Percentiles rank a stretch among this genome's conserved stretches.
phyloP scores from a whole-genome alignment of 2,329 filamentous ascomycete species.

The Penicillium capsulatum region DNA sequence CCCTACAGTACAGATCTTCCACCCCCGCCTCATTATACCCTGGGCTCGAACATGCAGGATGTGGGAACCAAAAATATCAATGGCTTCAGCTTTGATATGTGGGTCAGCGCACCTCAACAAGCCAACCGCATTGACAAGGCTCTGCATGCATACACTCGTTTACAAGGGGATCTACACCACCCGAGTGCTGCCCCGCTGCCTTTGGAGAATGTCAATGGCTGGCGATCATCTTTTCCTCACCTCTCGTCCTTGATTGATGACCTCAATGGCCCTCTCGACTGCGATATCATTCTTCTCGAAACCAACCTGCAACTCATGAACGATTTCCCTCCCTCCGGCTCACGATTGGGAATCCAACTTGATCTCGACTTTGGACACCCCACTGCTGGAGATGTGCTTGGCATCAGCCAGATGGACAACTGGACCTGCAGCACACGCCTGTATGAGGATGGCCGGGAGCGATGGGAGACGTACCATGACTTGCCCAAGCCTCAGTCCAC shows the following conservation, averaged over 20 bases:
- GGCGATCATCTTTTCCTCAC: slow-evolving; percentile 42
- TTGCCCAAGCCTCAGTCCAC: slow-evolving; percentile 35
- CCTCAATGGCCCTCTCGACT: slow-evolving; percentile 31
- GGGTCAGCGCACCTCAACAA: slow-evolving; percentile 39
- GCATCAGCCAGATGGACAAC: slow-evolving; percentile 36
- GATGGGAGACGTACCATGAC: slow-evolving; percentile 32
- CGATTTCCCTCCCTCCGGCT: slow-evolving; percentile 41
- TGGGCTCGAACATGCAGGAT: slow-evolving; percentile 35
- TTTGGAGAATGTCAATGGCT: slow-evolving; percentile 39
- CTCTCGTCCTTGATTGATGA: slow-evolving; percentile 36
- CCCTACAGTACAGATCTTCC: slow-evolving; percentile 34
- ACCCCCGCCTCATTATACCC: slow-evolving; percentile 31
- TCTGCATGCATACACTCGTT: slow-evolving; percentile 44
- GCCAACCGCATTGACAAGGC: slow-evolving; percentile 37
- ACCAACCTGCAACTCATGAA: slow-evolving; percentile 42
- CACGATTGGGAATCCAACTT: slow-evolving; percentile 41
- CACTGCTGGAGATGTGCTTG: slow-evolving; percentile 28
- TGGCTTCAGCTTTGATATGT: slow-evolving; percentile 45
- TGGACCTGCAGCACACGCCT: slow-evolving; percentile 44
- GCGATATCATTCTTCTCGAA: slow-evolving; percentile 45
- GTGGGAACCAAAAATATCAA: slow-evolving; percentile 28
- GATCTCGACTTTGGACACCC: slow-evolving; percentile 41
- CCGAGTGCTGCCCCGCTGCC: slow-evolving; percentile 34
- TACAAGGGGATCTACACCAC: slow-evolving; percentile 38
- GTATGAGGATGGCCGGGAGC: slow-evolving; percentile 36